These are phyloP conservation scores for Mycena metata DNA, from an alignment of 768 basidiomycete genomes.

Conservation along the genomic window DNA sequence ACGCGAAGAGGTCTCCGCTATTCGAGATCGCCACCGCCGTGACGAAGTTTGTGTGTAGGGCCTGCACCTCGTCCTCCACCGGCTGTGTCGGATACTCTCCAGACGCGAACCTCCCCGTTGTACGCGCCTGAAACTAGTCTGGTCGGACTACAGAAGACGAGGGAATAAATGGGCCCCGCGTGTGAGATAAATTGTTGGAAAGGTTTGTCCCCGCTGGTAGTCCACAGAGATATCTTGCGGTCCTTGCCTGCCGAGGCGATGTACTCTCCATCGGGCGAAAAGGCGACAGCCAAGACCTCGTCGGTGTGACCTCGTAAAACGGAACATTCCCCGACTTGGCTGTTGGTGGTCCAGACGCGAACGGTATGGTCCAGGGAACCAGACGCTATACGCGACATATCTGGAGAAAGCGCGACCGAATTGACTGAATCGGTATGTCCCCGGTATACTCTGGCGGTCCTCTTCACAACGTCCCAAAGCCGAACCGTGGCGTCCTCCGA, in stretches of 20 bases:
- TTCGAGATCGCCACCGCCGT: not conserved
- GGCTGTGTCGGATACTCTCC: not conserved
- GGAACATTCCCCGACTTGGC: not conserved
- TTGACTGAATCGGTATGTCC: not conserved
- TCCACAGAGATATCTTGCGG: not conserved
- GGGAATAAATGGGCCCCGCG: not conserved
- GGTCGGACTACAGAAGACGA: not conserved
- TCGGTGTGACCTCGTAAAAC: not conserved
- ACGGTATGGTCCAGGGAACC: not conserved
- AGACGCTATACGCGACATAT: not conserved
- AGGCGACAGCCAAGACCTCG: not conserved
- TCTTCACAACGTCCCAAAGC: not conserved
- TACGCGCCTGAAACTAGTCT: not conserved
- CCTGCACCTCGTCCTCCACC: not conserved
- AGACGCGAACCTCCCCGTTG: not conserved
- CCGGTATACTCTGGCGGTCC: not conserved
- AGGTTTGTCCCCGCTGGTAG: not conserved
- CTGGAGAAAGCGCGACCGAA: not conserved
- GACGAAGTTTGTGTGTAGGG: not conserved
- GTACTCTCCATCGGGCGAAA: not conserved
- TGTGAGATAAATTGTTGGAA: not conserved
- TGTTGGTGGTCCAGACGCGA: not conserved
- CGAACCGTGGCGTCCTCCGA: not conserved
- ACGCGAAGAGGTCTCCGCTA: not conserved
- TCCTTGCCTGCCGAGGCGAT: conserved; percentile 1